phyloP scores from a whole-genome alignment of 2,329 filamentous ascomycete species.

The Lachnellula willkommii region DNA sequence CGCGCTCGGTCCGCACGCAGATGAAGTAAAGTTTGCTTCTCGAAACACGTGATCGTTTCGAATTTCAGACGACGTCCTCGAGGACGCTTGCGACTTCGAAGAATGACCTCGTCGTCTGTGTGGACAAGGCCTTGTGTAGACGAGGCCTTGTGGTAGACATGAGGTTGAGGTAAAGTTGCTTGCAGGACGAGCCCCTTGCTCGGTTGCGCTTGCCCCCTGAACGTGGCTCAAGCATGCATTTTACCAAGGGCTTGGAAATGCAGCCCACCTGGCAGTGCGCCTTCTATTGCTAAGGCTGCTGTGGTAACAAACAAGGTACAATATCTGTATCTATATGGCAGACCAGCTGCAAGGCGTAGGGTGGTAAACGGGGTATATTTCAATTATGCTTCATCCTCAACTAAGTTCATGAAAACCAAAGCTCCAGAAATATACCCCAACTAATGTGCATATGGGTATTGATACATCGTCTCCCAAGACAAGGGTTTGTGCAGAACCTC shows the following conservation, averaged over 20 bases:
- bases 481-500: too few relatives aligned
- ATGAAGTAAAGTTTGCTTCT: not conserved
- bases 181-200: not conserved
- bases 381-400: not conserved
- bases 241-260: not conserved
- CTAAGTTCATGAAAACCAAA: not conserved
- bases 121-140: not conserved
- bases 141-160: not conserved
- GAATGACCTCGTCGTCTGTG: not conserved
- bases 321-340: not conserved
- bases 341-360: too few relatives aligned
- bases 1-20: too few relatives aligned
- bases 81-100: not conserved
- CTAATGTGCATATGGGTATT: not conserved
- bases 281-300: not conserved
- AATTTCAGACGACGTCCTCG: not conserved
- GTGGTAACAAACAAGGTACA: not conserved
- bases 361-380: not conserved
- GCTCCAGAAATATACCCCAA: not conserved
- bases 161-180: not conserved
- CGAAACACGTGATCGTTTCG: not conserved
- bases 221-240: not conserved
- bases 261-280: not conserved
- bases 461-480: not conserved
- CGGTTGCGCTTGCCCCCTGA: not conserved